Evolutionary conservation across 2,329 filamentous ascomycete species (phyloP), one percentile per base, ranked within the genome.

Genomic region (Thielaviopsis populi): DNA sequence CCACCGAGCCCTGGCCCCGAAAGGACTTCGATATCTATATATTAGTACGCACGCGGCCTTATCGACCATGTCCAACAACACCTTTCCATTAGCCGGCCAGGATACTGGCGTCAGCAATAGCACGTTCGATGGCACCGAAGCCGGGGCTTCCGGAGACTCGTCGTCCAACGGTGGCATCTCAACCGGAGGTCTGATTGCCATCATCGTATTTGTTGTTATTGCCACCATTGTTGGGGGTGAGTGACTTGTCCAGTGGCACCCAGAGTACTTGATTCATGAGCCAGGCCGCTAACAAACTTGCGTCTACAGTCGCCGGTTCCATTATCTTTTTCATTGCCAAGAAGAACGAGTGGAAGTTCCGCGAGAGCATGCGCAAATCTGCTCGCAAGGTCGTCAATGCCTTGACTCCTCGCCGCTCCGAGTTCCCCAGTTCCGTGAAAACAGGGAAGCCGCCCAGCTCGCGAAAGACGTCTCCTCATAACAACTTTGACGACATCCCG

Each of bases 261-360:
- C 68, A 70, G 62, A 70, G 66, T 2, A 24, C 40, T 24, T 41
- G 33, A 48, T 24, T 50, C 37, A 19, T 61, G 40, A 30, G 8
- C n/a, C 2, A 40, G n/a, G 19, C n/a, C 27, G 41, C 48, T 68
- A 33, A 67, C 58, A 63, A 67, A 66, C n/a, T 60, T 22, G 42
- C 27, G 24, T 7, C 24, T 69, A 66, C 68, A 87, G 87, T 85
- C 67, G 79, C 78, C 24, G 85, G 81, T 41, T 82, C 84, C 2
- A 75, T 83, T 1, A 81, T 94, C 33, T 95, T 88, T 76, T 89
- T 86, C 73, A 72, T 92, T 43, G 87, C 89, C 63, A 94, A 94
- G 78, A 91, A 89, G 76, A 83, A 85, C 58, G 88, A 91, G 73
- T 94, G 89, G 89, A 87, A 85, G 68, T 78, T 94, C 68, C 83